A percentile compares a stretch with the other conserved stretches of the same genome.
Conservation (phyloP, 805 yeast species). For the Spathaspora sp. region DNA sequence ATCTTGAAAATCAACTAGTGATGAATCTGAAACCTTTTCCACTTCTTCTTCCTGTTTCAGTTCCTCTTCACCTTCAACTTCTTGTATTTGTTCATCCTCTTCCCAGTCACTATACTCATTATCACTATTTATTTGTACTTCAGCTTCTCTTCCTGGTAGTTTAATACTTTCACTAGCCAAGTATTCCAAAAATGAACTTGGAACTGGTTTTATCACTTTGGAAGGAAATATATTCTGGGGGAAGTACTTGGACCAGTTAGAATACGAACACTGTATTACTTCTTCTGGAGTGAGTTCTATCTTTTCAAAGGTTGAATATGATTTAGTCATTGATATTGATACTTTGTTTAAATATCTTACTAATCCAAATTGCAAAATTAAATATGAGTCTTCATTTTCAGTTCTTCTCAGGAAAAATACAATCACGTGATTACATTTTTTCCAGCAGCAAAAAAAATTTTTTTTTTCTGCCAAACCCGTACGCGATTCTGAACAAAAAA, state of each 20-base stretch:
- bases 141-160: constrained; percentile 13
- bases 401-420: too few relatives aligned
- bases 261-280: constrained; percentile 30
- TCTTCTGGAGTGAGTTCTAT: constrained; percentile 22
- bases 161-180: constrained; percentile 23
- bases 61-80: constrained; percentile 12
- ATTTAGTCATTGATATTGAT: constrained; percentile 12
- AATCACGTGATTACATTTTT: not conserved
- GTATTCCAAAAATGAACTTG: constrained; percentile 30
- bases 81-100: constrained; percentile 27
- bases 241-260: constrained; percentile 30
- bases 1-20: constrained; percentile 47
- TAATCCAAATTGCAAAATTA: not conserved
- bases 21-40: not conserved
- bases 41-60: not conserved
- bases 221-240: constrained; percentile 17
- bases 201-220: constrained; percentile 28
- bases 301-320: constrained; percentile 26
- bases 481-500: not conserved
- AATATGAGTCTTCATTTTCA: too few relatives aligned
- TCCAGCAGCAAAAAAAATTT: not conserved
- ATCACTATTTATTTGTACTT: constrained; percentile 38
- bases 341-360: too few relatives aligned
- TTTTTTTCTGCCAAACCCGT: not conserved
- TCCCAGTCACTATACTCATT: constrained; percentile 79